A percentile compares a stretch with the other conserved stretches of the same genome.
phyloP scores from a whole-genome alignment of 2,329 filamentous ascomycete species.

The Aureobasidium sp. region DNA sequence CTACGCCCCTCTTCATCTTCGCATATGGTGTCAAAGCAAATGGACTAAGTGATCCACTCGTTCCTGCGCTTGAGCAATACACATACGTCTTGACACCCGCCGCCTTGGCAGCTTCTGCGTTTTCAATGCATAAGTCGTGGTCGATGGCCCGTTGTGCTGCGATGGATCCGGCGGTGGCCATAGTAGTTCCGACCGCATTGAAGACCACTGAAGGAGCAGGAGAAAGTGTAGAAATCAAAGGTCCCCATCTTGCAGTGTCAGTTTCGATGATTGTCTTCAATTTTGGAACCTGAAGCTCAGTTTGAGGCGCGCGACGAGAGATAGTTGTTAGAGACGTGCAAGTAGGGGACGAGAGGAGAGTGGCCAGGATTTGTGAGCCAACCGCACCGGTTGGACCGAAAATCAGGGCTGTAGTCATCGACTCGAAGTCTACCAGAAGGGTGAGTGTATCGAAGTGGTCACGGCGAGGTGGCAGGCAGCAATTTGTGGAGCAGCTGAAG shows the following conservation, averaged over 20 bases:
- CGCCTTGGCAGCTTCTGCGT: slow-evolving; percentile 30
- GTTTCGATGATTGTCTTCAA: background rate
- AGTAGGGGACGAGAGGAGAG: slow-evolving; percentile 14
- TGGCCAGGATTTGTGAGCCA: slow-evolving; percentile 19
- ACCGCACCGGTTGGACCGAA: slow-evolving; percentile 22
- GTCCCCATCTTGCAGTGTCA: slow-evolving; percentile 1
- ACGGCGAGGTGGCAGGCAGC: too few relatives aligned
- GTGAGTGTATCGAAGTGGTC: background rate
- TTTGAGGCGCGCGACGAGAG: background rate
- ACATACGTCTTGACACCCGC: slow-evolving; percentile 32
- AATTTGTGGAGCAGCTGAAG: background rate
- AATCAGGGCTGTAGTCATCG: slow-evolving; percentile 19
- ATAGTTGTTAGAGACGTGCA: slow-evolving; percentile 17
- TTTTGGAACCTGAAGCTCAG: background rate
- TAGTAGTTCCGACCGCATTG: slow-evolving; percentile 31
- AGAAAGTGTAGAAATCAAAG: slow-evolving; percentile 12
- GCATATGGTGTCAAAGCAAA: slow-evolving; percentile 28
- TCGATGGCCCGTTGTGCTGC: slow-evolving; percentile 34
- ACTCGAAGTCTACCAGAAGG: background rate
- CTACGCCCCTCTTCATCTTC: slow-evolving; percentile 34
- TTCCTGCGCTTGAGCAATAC: slow-evolving; percentile 31
- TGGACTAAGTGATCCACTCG: slow-evolving; percentile 24
- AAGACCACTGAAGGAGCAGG: slow-evolving; percentile 19
- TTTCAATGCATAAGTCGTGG: slow-evolving; percentile 32
- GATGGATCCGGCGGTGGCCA: slow-evolving; percentile 28